These are phyloP conservation scores for Phytophthora citricola DNA, from an alignment of 352 stramenopile species.

Conservation along the genomic window DNA sequence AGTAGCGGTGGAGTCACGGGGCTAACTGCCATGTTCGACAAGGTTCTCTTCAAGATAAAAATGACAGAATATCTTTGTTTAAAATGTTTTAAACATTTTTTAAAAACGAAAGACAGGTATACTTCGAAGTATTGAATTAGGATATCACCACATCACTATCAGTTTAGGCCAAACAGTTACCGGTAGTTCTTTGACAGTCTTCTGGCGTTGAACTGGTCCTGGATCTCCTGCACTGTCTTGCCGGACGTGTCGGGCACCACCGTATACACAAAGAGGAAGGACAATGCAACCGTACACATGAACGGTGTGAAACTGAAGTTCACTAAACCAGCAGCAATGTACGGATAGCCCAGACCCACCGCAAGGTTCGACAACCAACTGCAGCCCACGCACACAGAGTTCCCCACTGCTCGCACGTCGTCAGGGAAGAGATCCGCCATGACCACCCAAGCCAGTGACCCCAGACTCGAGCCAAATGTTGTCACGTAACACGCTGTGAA, in stretches of 20 bases:
- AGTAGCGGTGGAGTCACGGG: too few relatives aligned
- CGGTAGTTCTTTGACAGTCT: constrained; percentile 23
- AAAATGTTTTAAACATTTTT: too few relatives aligned
- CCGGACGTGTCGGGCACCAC: constrained; percentile 38
- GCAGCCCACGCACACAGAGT: constrained; percentile 26
- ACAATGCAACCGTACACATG: constrained; percentile 24
- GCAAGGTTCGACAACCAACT: constrained; percentile 43
- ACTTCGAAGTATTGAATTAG: too few relatives aligned
- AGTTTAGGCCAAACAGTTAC: too few relatives aligned
- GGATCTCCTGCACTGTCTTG: constrained; percentile 44
- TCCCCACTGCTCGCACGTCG: constrained; percentile 35
- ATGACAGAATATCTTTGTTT: too few relatives aligned
- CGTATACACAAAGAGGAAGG: constrained; percentile 34
- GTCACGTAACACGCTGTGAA: constrained; percentile 52
- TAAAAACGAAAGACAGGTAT: too few relatives aligned
- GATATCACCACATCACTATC: too few relatives aligned
- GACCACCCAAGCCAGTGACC: constrained; percentile 37
- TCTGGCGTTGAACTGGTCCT: constrained; percentile 29
- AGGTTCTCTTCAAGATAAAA: too few relatives aligned
- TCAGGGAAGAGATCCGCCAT: constrained; percentile 42
- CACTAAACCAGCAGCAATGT: constrained; percentile 27
- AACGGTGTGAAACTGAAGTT: constrained; percentile 41
- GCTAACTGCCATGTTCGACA: too few relatives aligned
- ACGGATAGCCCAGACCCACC: constrained; percentile 43
- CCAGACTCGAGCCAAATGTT: constrained; percentile 42